Base-by-base conservation (phyloP, 208 protist genomes). In the Trichomonas vaginalis region DNA sequence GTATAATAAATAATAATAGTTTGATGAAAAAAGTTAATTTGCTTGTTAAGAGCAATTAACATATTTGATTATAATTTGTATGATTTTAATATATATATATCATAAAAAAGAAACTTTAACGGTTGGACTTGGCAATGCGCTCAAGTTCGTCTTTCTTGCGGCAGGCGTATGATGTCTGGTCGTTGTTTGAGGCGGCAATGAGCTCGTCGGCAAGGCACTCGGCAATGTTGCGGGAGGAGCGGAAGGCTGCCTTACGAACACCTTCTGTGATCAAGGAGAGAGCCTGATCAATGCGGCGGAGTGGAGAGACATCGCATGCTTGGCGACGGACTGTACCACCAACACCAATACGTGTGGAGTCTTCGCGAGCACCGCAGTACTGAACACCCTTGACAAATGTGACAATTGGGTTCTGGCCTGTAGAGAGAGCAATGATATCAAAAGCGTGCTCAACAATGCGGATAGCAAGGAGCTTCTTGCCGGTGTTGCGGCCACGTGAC, bases 71-170 rank as follows among this genome's bases (percentile, higher is more conserved):
- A n/a, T n/a, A 61, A 61, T 61, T 61, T 61, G 49, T 61, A 61
- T 23, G 17, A 17, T 23, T 9, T 23, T 9, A 61, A 17, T 17
- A 17, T 23, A 17, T 23, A 61, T 23, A 23, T 17, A 61, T 61
- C 17, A 83, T 83, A 83, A 42, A 37, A 83, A 83, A n/a, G n/a
- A 47, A 14, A 48, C 8, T 97, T 99, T 99, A 99, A 96, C 99
- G 98, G 98, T 99, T 99, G 96, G 98, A 98, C 98, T 99, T 99
- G 97, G 99, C 99, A 95, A 99, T 98, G 98, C 99, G 98, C 98
- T 99, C 99, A 95, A 99, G 98, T 98, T 99, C 99, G 98, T 99
- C 99, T 98, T 99, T 99, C 98, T 99, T 99, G 97, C 99, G 99
- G 97, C 99, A 99, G 96, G 99, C 99, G 96, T 99, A 99, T 37